Base-by-base conservation (phyloP, 345 rosid genomes). In the Salix viminalis region DNA sequence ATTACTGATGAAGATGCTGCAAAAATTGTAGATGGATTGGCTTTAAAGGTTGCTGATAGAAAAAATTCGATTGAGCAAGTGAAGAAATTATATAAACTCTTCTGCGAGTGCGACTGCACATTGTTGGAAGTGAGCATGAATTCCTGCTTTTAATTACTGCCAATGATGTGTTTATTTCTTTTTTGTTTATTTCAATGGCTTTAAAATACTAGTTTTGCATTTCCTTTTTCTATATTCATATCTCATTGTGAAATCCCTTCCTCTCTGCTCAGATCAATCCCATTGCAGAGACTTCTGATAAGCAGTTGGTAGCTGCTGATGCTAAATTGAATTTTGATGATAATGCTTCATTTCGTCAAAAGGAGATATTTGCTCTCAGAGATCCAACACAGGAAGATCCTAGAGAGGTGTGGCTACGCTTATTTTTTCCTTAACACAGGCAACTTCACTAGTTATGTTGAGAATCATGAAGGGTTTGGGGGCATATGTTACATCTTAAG, bases 351-450 rank as follows among this genome's bases (percentile, higher is more conserved):
- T 96, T 85, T 80, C 91, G 97, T 67, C 99, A 91, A 79, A 92
- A 94, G 84, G 93, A 90, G 77, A 80, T 87, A 67, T 96, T 96
- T 34, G 81, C 90, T 64, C 88, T 90, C 36, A 90, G 99, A 69
- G 99, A 96, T 89, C 92, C 97, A 76, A 81, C 99, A 18, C 99
- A 96, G 79, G 99, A 96, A 86, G 99, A 96, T 84, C 97, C 99
- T 74, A 80, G 98, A 78, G 99, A 96, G 97, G 99, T 96, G 34
- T 76, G 86, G 48, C 62, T 61, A 23, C 21, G 16, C 13, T 69
- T 19, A 39, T 69, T 69, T 39, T 39, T 10, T 6, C 14, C 15
- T 15, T 23, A 6, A 34, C 68, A 72, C 4, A 18, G 46, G 48
- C 66, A 37, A 44, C 75, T 14, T 30, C 2, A 39, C 67, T 21